phyloP scores from a whole-genome alignment of 2,329 filamentous ascomycete genomes.

The Pseudohalonectria lignicola region DNA sequence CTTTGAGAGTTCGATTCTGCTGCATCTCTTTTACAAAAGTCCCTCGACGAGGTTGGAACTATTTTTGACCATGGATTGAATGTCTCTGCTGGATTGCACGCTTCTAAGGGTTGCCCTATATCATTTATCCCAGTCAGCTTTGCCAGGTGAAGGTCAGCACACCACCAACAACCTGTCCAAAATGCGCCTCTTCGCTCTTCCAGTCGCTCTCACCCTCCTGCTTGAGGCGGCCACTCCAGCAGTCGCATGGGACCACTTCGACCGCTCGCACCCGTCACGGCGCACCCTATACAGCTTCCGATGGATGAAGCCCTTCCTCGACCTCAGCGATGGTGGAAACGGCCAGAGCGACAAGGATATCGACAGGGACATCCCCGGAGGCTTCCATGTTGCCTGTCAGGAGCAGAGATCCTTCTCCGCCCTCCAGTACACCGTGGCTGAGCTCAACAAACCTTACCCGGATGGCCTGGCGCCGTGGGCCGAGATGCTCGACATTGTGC shows the following conservation, averaged over 20 bases:
- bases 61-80: no score
- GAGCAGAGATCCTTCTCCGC: constrained; percentile 1
- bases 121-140: neutral
- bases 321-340: neutral
- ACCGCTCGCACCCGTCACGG: constrained; percentile 1
- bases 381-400: constrained; percentile 3
- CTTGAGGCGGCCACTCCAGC: neutral
- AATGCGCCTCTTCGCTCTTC: neutral
- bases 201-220: neutral
- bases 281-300: constrained; percentile 1
- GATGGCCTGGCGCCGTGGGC: constrained; percentile 3
- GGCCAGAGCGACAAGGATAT: neutral
- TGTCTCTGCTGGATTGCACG: no score
- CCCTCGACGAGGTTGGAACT: no score
- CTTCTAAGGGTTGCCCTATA: neutral
- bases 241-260: constrained; percentile 3
- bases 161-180: neutral
- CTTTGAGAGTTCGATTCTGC: no score
- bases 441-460: constrained; percentile 1
- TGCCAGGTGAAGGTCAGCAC: neutral
- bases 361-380: constrained; percentile 3
- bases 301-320: constrained; percentile 3
- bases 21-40: no score
- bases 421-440: constrained; percentile 3
- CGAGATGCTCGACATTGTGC: neutral